Conservation (phyloP, 169 alveolate genomes). For the Plasmodium vinckei region DNA sequence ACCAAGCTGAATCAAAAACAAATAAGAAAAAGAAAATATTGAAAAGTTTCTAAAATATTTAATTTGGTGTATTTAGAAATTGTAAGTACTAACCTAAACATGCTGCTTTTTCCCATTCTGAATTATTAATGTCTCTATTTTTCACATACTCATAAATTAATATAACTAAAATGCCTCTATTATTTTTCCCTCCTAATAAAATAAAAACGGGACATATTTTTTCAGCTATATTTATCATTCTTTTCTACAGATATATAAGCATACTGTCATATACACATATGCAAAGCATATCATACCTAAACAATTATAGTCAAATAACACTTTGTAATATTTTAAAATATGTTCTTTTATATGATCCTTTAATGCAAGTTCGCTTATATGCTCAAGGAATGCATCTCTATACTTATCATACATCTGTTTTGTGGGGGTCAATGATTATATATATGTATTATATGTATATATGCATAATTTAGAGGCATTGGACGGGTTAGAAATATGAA, state of each 20-base stretch:
- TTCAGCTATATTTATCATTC: background rate
- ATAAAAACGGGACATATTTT: background rate
- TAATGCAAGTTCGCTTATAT: conserved; percentile 28
- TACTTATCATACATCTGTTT: conserved; percentile 66
- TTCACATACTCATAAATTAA: conserved; percentile 71
- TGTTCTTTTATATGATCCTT: conserved; percentile 44
- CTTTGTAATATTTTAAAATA: conserved; percentile 44
- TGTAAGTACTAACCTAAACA: conserved; percentile 28
- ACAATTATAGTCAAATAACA: conserved; percentile 64
- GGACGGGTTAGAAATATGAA: background rate
- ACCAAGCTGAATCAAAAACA: conserved; percentile 79
- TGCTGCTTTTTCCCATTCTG: conserved; percentile 72
- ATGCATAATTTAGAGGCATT: background rate
- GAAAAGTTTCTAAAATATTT: background rate
- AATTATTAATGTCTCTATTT: conserved; percentile 62
- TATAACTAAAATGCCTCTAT: conserved; percentile 57
- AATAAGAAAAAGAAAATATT: background rate
- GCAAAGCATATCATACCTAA: conserved; percentile 5
- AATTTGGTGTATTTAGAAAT: background rate
- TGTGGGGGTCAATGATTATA: background rate
- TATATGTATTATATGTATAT: background rate
- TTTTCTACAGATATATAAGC: background rate
- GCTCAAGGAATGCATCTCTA: conserved; percentile 34
- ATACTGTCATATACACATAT: background rate
- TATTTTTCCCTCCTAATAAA: conserved; percentile 62